Percentiles rank a stretch among this genome's conserved stretches.
These are phyloP conservation scores for Micractinium sp. DNA, from an alignment of 139 green algal species.

Conservation along the genomic window DNA sequence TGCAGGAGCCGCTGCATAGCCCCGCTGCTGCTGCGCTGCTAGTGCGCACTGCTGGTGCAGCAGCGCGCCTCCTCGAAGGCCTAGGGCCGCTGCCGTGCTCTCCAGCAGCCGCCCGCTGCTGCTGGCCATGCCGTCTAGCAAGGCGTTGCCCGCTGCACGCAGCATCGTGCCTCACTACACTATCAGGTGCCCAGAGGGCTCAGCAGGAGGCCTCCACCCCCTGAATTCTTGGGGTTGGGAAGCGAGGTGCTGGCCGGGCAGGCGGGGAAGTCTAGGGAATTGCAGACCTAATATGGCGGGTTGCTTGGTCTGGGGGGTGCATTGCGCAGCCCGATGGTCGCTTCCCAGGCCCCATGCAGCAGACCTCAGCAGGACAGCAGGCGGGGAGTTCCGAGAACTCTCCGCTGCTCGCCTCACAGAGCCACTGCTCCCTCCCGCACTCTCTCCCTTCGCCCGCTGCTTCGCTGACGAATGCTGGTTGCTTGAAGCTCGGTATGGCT, in stretches of 20 bases:
- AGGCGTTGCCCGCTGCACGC: neutral
- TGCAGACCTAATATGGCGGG: neutral
- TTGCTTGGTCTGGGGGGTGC: neutral
- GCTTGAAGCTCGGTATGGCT: neutral
- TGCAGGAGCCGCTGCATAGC: slow-evolving; percentile 9
- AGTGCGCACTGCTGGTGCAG: neutral
- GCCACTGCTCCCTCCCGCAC: neutral
- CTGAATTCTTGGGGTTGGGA: neutral
- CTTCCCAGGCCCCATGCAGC: neutral
- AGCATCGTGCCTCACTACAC: neutral
- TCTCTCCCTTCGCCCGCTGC: neutral
- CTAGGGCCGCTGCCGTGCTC: neutral
- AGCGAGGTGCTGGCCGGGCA: neutral
- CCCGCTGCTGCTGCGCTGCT: slow-evolving; percentile 1
- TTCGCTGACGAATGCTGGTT: neutral
- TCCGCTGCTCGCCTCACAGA: neutral
- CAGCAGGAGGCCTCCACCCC: no score
- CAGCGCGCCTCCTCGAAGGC: neutral
- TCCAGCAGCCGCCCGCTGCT: slow-evolving; percentile 1
- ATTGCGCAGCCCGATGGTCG: neutral
- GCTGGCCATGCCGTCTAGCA: slow-evolving; percentile 3
- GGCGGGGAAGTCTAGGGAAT: neutral
- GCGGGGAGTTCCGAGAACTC: neutral
- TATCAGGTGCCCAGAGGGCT: neutral
- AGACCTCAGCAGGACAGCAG: no score